These are phyloP conservation scores for Westerdykella aurantiaca DNA, from an alignment of 2,329 filamentous ascomycete genomes.

Conservation along the genomic window DNA sequence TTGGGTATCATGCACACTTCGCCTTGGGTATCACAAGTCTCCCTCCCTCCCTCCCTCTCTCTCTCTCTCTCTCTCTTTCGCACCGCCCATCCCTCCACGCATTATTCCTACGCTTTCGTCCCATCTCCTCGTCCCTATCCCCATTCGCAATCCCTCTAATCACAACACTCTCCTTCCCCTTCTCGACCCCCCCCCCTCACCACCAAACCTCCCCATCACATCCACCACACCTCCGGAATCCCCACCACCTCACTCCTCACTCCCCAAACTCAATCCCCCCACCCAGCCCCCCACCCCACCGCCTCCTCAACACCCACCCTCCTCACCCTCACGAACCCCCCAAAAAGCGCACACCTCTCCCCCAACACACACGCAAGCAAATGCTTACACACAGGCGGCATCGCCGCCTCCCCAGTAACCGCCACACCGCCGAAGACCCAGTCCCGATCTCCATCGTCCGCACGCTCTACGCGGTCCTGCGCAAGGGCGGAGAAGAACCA, in stretches of 20 bases:
- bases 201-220: neutral
- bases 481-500: no score
- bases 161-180: neutral
- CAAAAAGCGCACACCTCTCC: conserved; percentile 58
- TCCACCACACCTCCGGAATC: neutral
- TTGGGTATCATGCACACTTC: no score
- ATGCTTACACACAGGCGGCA: conserved; percentile 74
- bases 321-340: conserved; percentile 51
- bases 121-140: neutral
- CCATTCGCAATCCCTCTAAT: neutral
- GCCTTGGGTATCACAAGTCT: no score
- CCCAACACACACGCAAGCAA: conserved; percentile 75
- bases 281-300: conserved; percentile 58
- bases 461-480: neutral
- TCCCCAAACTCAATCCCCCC: conserved; percentile 30
- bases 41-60: no score
- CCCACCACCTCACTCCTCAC: no score
- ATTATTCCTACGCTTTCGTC: no score
- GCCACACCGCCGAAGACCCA: conserved; percentile 49
- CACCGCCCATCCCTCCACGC: no score
- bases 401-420: conserved; percentile 22
- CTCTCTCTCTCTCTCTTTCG: no score
- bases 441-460: conserved; percentile 7
- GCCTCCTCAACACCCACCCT: conserved; percentile 58
- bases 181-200: neutral